Percentiles rank a stretch among this genome's conserved stretches.
phyloP scores from a whole-genome alignment of 192 early-diverging fungal genomes.

The Coemansia sp. region DNA sequence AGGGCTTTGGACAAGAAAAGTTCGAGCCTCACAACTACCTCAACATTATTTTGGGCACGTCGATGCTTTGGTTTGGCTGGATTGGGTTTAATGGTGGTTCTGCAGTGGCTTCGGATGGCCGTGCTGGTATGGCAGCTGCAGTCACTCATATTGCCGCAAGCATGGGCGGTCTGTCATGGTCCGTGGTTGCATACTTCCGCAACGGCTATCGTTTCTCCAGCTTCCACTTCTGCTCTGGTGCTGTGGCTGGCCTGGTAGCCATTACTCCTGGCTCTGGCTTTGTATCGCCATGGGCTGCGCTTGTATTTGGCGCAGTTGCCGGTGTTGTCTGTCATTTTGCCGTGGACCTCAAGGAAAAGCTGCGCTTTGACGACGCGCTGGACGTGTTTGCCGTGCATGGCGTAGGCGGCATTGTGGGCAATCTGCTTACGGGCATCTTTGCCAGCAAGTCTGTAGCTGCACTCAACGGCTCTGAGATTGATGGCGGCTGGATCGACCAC shows the following conservation, averaged over 20 bases:
- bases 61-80: constrained; percentile 95
- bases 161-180: constrained; percentile 81
- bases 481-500: constrained; percentile 77
- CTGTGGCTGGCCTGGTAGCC: constrained; percentile 85
- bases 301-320: constrained; percentile 76
- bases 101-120: constrained; percentile 71
- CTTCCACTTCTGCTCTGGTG: constrained; percentile 93
- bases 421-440: constrained; percentile 83
- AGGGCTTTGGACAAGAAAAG: constrained; percentile 67
- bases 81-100: constrained; percentile 95
- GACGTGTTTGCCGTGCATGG: constrained; percentile 92
- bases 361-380: constrained; percentile 89
- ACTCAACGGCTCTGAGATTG: constrained; percentile 62
- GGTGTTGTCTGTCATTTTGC: constrained; percentile 77
- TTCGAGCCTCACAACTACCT: constrained; percentile 87
- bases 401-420: constrained; percentile 78
- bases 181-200: constrained; percentile 71
- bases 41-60: constrained; percentile 87
- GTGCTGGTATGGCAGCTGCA: constrained; percentile 81
- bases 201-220: constrained; percentile 80
- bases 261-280: constrained; percentile 92
- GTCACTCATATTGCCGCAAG: constrained; percentile 86
- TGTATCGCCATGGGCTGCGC: constrained; percentile 75
- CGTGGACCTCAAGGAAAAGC: constrained; percentile 74
- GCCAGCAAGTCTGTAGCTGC: constrained; percentile 67